phyloP scores from a whole-genome alignment of 2,329 filamentous ascomycete species.

The Dothidotthia symphoricarpi region DNA sequence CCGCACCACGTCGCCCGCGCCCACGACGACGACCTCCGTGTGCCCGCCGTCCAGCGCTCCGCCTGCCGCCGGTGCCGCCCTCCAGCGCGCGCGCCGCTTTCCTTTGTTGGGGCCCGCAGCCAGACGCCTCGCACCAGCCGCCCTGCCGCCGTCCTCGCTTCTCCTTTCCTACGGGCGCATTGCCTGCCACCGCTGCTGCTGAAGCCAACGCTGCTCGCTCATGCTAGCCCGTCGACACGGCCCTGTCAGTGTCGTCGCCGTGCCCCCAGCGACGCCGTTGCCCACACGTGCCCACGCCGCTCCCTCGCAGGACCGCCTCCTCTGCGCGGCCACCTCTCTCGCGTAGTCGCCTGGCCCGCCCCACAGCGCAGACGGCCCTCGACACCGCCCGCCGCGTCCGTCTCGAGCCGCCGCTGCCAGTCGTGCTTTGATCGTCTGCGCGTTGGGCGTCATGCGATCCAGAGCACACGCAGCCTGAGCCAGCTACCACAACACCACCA shows the following conservation, averaged over 20 bases:
- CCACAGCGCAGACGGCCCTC: conserved; percentile 11
- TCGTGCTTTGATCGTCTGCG: conserved; percentile 32
- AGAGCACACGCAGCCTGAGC: conserved; percentile 39
- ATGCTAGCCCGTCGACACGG: conserved; percentile 18
- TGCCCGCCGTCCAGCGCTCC: conserved; percentile 19
- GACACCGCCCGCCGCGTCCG: conserved; percentile 23
- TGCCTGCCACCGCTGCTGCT: conserved; percentile 17
- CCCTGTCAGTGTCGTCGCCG: conserved; percentile 17
- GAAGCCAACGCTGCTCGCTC: conserved; percentile 13
- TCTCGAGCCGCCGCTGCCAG: conserved; percentile 25
- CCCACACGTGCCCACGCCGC: conserved; percentile 19
- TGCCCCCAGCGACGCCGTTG: conserved; percentile 22
- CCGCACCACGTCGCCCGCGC: conserved; percentile 18
- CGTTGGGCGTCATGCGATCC: conserved; percentile 45
- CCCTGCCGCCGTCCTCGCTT: conserved; percentile 20
- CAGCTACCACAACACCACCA: conserved; percentile 27
- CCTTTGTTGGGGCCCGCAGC: conserved; percentile 28
- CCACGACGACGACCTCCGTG: conserved; percentile 7
- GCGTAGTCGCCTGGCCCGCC: conserved; percentile 10
- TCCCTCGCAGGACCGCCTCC: conserved; percentile 31
- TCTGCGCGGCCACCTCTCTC: conserved; percentile 16
- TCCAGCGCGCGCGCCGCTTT: conserved; percentile 22
- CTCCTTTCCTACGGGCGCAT: conserved; percentile 26
- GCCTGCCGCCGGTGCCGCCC: conserved; percentile 14
- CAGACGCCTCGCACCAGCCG: conserved; percentile 27